Percentiles rank a stretch among this genome's conserved stretches.
Conservation (phyloP, 2,329 filamentous ascomycete species). For the Raffaelea albimanens region DNA sequence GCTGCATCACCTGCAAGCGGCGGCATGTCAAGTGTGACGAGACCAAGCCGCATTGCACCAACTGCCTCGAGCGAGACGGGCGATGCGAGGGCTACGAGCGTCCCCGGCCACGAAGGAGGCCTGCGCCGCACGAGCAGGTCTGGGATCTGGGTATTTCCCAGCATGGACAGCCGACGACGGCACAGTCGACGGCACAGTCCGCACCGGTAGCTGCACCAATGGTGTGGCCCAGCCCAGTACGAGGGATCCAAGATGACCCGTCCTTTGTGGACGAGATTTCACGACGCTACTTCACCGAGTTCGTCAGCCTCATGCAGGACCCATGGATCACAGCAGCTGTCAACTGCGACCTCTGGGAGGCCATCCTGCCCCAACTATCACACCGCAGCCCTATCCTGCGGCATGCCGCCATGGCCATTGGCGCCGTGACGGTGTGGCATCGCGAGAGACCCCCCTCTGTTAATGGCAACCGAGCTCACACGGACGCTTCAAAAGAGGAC, state of each 20-base stretch:
- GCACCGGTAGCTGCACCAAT: background rate
- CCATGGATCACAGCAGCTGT: constrained; percentile 16
- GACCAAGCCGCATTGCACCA: constrained; percentile 16
- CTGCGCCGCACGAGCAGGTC: background rate
- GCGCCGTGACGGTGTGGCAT: constrained; percentile 14
- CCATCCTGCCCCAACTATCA: constrained; percentile 22
- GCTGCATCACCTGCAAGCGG: constrained; percentile 19
- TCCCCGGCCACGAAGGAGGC: background rate
- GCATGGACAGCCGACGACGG: background rate
- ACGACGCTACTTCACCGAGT: constrained; percentile 15
- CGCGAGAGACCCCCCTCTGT: background rate
- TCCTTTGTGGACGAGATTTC: constrained; percentile 10
- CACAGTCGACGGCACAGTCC: background rate
- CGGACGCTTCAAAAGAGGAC: constrained; percentile 1
- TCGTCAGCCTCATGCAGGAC: constrained; percentile 9
- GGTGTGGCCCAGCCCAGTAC: background rate
- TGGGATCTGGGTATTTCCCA: background rate
- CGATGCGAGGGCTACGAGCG: constrained; percentile 18
- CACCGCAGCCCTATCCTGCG: constrained; percentile 22
- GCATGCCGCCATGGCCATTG: constrained; percentile 25
- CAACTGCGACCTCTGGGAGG: constrained; percentile 22
- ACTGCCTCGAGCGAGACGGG: constrained; percentile 17
- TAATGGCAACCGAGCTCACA: too few species aligned
- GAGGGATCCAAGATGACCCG: background rate
- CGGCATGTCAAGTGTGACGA: constrained; percentile 16